Evolutionary conservation across 2,329 filamentous ascomycete species (phyloP), one percentile per base, ranked within the genome.

Genomic region (Xylaria sp.): DNA sequence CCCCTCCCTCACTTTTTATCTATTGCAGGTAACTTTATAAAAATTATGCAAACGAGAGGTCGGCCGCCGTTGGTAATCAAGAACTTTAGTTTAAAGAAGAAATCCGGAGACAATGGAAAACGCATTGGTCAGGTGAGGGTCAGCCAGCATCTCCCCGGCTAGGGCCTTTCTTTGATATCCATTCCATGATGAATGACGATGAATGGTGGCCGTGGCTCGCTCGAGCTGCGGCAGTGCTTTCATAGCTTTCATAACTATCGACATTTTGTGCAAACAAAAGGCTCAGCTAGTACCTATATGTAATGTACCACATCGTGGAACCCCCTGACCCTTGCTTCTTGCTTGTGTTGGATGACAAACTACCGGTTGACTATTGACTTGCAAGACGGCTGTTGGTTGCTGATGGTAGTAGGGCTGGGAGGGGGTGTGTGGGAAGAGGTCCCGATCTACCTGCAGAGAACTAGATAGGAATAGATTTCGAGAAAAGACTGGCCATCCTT

Each of bases 31-130:
- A 36, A 31, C 27, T 17, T 25, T 17, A n/a, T 17, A 29, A 42
- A 29, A 42, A 27, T 39, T 44, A 49, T 42, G 50, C 42, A 61
- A 55, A 61, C 9, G 33, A 54, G 22, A 53, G 42, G 39, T 29
- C 13, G 55, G 17, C 36, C 27, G 20, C 20, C 6, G 54, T 63
- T 47, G 45, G 61, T 53, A 58, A 57, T 57, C 53, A 36, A 25
- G 20, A 25, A 53, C 53, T 45, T 56, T 63, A 17, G 50, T 11
- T 36, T 15, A 39, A 58, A 63, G 36, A 45, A 55, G 47, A 58
- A 39, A 15, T 31, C 27, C 27, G 39, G n/a, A 62, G 59, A 66
- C 60, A 51, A 63, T 59, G 64, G 58, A 59, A 66, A 61, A 36
- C 7, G 27, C 20, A 58, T 55, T 55, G 36, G 64, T 66, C 64